phyloP scores from a whole-genome alignment of 495 filamentous ascomycete genomes.

The Neurospora pannonica region DNA sequence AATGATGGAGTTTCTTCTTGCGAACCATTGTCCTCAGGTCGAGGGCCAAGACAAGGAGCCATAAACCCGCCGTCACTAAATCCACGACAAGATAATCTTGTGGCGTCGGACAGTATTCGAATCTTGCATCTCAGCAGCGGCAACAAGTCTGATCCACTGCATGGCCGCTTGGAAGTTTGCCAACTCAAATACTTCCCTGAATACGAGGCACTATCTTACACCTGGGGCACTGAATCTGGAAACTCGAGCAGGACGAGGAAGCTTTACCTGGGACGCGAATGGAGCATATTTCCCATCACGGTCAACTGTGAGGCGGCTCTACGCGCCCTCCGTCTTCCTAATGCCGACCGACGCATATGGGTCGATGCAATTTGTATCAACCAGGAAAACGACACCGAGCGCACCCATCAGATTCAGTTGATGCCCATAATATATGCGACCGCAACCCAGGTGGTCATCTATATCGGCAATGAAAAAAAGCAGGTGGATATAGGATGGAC shows the following conservation, averaged over 20 bases:
- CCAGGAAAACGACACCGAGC: slow-evolving; percentile 16
- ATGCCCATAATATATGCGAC: slow-evolving; percentile 24
- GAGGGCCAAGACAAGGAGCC: neutral
- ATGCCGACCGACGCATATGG: slow-evolving; percentile 14
- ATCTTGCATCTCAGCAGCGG: slow-evolving; percentile 11
- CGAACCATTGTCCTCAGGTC: neutral
- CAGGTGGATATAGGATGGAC: neutral
- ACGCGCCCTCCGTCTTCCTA: slow-evolving; percentile 7
- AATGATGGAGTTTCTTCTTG: neutral
- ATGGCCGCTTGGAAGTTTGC: slow-evolving; percentile 5
- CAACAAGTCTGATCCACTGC: slow-evolving; percentile 8
- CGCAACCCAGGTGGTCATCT: slow-evolving; percentile 18
- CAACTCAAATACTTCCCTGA: slow-evolving; percentile 15
- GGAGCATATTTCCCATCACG: slow-evolving; percentile 11
- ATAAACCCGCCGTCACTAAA: neutral
- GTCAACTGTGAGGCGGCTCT: slow-evolving; percentile 14
- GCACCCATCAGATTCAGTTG: slow-evolving; percentile 15
- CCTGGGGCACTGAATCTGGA: slow-evolving; percentile 10
- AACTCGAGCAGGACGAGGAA: slow-evolving; percentile 7
- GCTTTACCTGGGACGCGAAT: slow-evolving; percentile 13
- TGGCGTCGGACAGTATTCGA: slow-evolving; percentile 8
- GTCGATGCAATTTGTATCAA: slow-evolving; percentile 27
- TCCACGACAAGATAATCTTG: neutral
- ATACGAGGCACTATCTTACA: slow-evolving; percentile 14
- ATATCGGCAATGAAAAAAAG: slow-evolving; percentile 12